A percentile compares a stretch with the other conserved stretches of the same genome.
Conservation (phyloP, 2,329 filamentous ascomycete genomes). For the Periglandula ipomoeae region DNA sequence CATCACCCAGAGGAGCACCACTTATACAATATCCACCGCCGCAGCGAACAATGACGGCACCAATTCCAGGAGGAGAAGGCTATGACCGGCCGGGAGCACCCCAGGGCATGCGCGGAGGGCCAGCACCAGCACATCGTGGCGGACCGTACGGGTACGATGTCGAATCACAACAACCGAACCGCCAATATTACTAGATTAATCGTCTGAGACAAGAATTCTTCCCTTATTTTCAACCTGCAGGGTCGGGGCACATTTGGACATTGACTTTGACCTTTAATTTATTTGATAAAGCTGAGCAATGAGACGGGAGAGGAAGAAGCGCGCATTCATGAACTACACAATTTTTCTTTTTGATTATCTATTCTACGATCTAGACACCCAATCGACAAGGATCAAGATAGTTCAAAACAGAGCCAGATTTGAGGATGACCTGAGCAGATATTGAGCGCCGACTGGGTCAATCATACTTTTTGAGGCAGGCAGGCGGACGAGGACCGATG, state of each 20-base stretch:
- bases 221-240: background rate
- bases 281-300: background rate
- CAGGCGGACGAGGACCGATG: background rate
- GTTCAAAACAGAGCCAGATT: background rate
- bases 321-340: background rate
- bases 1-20: conserved; percentile 21
- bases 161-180: conserved; percentile 19
- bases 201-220: background rate
- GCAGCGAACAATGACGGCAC: conserved; percentile 37
- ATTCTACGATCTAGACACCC: conserved; percentile 1
- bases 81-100: conserved; percentile 15
- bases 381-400: background rate
- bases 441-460: background rate
- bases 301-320: background rate
- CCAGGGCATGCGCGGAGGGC: conserved; percentile 11
- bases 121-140: conserved; percentile 15
- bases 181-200: conserved; percentile 7
- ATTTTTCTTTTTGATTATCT: background rate
- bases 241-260: background rate
- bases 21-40: conserved; percentile 26
- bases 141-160: conserved; percentile 27
- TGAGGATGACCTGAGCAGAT: background rate
- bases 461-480: background rate
- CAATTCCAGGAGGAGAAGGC: conserved; percentile 13
- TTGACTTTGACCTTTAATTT: background rate